Base-by-base conservation (phyloP, 306 rosid genomes). In the Vigna nakashimae region DNA sequence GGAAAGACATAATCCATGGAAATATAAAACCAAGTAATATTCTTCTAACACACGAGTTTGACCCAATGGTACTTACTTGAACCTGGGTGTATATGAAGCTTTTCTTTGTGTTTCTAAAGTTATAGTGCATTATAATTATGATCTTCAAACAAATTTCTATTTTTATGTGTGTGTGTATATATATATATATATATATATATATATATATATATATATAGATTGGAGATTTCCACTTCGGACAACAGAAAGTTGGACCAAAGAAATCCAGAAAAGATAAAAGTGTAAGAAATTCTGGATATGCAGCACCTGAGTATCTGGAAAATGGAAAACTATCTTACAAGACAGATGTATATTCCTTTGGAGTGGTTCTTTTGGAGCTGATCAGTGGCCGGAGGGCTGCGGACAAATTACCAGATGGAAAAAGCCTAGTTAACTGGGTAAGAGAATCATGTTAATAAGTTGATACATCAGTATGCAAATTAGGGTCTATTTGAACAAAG, bases 1-100 rank as follows among this genome's bases (percentile, higher is more conserved):
- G 32, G 62, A 90, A 86, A 78, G 77, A 84, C 58, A 90, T 91
- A 65, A 86, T 91, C 78, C 98, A 93, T 77, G 91, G 97, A 85
- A 94, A 74, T 50, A 79, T 93, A 64, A 91, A 90, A 66, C 85
- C 98, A 66, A 88, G 88, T 75, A 91, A 93, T 87, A 90, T 93
- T 80, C 91, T 93, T 51, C 80, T 93, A 62, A 88, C 91, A 22
- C 97, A 90, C 38, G 96, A 93, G 72, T 78, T 86, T 26, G 89
- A 90, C 82, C 82, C 96, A 38, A 75, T 80, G 96, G 98, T 91
- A 88, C 80, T 46, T 68, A 53, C 80, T 64, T 73, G 59, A 86
- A 64, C 62, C 79, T 86, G 69, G 45, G 40, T 26, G 56, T 32
- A 68, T 52, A 58, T 34, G 36, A 83, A 56, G 55, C 26, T 24